phyloP scores from a whole-genome alignment of 2,329 filamentous ascomycete genomes.

The Dactylellina haptotyla region DNA sequence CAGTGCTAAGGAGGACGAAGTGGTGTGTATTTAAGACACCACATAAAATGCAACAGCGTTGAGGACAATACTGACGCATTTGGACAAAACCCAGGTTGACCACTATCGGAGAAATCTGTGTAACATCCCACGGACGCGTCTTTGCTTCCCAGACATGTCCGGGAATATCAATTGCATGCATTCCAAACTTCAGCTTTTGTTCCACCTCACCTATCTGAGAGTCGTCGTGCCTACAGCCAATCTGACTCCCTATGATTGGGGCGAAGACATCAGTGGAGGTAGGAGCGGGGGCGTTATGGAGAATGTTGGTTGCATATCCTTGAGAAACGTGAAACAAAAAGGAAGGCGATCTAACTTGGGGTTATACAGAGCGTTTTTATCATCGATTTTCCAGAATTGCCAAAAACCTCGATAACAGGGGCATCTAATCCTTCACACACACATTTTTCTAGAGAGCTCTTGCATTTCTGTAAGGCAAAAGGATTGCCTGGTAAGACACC shows the following conservation, averaged over 20 bases:
- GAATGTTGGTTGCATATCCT: conserved; percentile 69
- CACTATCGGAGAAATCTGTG: conserved; percentile 62
- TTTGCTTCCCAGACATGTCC: conserved; percentile 85
- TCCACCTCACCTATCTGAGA: conserved; percentile 76
- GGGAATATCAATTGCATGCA: conserved; percentile 81
- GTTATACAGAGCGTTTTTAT: conserved; percentile 76
- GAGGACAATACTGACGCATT: conserved; percentile 37
- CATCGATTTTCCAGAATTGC: conserved; percentile 82
- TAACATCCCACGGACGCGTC: conserved; percentile 67
- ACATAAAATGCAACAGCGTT: conserved; percentile 29
- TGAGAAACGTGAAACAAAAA: conserved; percentile 41
- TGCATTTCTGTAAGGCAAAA: conserved; percentile 56
- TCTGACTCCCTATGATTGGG: conserved; percentile 87
- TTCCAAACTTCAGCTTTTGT: conserved; percentile 92
- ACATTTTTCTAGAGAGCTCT: conserved; percentile 56
- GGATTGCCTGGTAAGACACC: conserved; percentile 50
- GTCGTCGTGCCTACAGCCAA: conserved; percentile 90
- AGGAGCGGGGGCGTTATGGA: conserved; percentile 74
- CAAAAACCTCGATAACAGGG: conserved; percentile 55
- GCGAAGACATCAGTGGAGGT: conserved; percentile 67
- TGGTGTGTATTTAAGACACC: conserved; percentile 59
- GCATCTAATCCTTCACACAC: conserved; percentile 51
- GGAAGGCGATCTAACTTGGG: conserved; percentile 30
- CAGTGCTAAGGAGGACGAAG: conserved; percentile 67
- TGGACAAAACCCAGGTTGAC: conserved; percentile 59